Percentiles rank a stretch among this genome's conserved stretches.
phyloP scores from a whole-genome alignment of 108 stramenopile species.

The Nitzschia palea region DNA sequence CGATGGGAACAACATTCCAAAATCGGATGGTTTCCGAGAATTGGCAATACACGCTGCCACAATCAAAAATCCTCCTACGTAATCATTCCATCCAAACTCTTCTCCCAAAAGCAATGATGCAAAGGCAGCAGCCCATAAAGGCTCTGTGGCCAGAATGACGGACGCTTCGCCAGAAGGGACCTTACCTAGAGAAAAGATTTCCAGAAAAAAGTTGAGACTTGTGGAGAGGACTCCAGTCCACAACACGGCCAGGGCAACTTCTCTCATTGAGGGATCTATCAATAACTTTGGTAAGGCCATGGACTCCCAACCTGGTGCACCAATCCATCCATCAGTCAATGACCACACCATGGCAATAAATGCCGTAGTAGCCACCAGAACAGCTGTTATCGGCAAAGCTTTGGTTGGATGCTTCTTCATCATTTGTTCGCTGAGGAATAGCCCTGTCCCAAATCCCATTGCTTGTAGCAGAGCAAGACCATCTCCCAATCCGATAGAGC shows the following conservation, averaged over 20 bases:
- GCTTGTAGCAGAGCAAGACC: conserved; percentile 58
- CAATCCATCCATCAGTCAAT: conserved; percentile 46
- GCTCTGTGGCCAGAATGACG: conserved; percentile 72
- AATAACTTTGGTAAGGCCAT: conserved; percentile 43
- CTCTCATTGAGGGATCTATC: conserved; percentile 38
- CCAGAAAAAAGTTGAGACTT: conserved; percentile 50
- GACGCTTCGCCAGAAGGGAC: conserved; percentile 58
- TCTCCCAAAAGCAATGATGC: conserved; percentile 44
- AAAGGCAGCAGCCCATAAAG: conserved; percentile 75
- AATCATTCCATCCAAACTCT: conserved; percentile 42
- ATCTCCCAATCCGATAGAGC: conserved; percentile 46
- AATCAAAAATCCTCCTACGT: conserved; percentile 52
- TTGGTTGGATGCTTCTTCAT: conserved; percentile 50
- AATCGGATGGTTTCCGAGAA: conserved; percentile 10
- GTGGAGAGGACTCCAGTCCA: conserved; percentile 70
- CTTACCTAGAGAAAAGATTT: conserved; percentile 58
- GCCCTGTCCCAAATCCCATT: conserved; percentile 57
- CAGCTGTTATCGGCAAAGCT: conserved; percentile 63
- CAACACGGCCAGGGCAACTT: conserved; percentile 46
- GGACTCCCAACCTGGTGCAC: conserved; percentile 27
- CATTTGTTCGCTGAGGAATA: conserved; percentile 63
- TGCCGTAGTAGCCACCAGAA: conserved; percentile 54
- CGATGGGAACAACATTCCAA: background rate
- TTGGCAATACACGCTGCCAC: conserved; percentile 58
- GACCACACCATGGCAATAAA: conserved; percentile 52